These are phyloP conservation scores for Dalbergia oliveri DNA, from an alignment of 306 rosid genomes.

Conservation along the genomic window DNA sequence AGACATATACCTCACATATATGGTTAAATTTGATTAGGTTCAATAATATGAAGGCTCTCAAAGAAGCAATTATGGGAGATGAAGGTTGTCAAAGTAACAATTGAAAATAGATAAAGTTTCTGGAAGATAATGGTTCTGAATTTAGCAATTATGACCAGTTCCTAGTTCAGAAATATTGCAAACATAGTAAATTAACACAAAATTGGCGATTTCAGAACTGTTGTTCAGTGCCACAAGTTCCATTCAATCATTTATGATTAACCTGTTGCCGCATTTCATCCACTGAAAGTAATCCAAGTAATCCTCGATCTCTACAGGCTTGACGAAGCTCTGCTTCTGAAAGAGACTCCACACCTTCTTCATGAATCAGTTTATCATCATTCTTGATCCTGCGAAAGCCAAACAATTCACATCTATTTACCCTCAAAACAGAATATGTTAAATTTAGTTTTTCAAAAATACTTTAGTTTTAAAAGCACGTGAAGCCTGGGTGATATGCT, in stretches of 20 bases:
- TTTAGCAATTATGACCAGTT: conserved; percentile 29
- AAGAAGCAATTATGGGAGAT: conserved; percentile 27
- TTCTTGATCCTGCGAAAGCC: conserved; percentile 73
- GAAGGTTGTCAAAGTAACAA: conserved; percentile 28
- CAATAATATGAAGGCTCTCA: conserved; percentile 1
- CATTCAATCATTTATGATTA: conserved; percentile 24
- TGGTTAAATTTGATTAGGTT: neutral
- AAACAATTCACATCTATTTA: conserved; percentile 39
- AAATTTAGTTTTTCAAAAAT: neutral
- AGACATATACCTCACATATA: neutral
- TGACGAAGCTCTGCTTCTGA: conserved; percentile 88
- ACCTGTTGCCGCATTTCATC: conserved; percentile 94
- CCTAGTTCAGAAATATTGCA: conserved; percentile 5
- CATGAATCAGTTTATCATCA: conserved; percentile 80
- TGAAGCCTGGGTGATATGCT: neutral
- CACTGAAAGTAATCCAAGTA: conserved; percentile 85
- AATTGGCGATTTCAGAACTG: conserved; percentile 21
- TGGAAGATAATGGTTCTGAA: conserved; percentile 28
- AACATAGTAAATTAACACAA: neutral
- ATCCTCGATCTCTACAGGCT: conserved; percentile 90
- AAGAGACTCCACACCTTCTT: conserved; percentile 85
- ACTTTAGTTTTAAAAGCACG: conserved; percentile 8
- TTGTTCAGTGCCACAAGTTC: conserved; percentile 29
- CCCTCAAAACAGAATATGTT: conserved; percentile 14
- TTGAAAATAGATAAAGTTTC: conserved; percentile 12